These are phyloP conservation scores for Mycena galopus DNA, from an alignment of 768 basidiomycete genomes.

Conservation along the genomic window DNA sequence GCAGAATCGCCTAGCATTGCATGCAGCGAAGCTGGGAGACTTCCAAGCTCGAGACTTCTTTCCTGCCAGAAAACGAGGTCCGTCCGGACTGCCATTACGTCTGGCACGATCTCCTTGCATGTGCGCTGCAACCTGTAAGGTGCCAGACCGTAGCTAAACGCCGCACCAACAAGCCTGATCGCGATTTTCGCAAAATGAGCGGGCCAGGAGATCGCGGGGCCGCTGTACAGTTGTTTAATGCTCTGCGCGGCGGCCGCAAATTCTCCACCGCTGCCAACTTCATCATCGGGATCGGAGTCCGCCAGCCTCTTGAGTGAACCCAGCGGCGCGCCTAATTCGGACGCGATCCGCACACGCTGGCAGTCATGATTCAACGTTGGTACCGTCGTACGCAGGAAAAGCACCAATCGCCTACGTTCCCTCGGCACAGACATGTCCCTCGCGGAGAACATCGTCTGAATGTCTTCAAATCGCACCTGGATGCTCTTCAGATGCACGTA, in stretches of 20 bases:
- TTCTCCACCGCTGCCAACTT: not conserved
- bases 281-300: not conserved
- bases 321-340: not conserved
- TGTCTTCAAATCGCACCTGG: constrained; percentile 4
- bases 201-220: not conserved
- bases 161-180: not conserved
- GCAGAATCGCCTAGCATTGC: not conserved
- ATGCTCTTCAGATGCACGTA: constrained; percentile 17
- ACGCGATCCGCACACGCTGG: not conserved
- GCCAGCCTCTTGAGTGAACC: not conserved
- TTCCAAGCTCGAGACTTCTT: not conserved
- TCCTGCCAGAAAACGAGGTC: not conserved
- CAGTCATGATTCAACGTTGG: not conserved
- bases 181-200: not conserved
- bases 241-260: not conserved
- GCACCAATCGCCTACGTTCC: not conserved
- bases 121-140: constrained; percentile 6
- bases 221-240: not conserved
- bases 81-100: not conserved
- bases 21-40: not conserved
- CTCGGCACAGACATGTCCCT: not conserved
- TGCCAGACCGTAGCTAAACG: not conserved
- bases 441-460: not conserved
- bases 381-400: not conserved
- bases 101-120: constrained; percentile 11